phyloP scores from a whole-genome alignment of 495 filamentous ascomycete genomes.

The Penicillium herquei region DNA sequence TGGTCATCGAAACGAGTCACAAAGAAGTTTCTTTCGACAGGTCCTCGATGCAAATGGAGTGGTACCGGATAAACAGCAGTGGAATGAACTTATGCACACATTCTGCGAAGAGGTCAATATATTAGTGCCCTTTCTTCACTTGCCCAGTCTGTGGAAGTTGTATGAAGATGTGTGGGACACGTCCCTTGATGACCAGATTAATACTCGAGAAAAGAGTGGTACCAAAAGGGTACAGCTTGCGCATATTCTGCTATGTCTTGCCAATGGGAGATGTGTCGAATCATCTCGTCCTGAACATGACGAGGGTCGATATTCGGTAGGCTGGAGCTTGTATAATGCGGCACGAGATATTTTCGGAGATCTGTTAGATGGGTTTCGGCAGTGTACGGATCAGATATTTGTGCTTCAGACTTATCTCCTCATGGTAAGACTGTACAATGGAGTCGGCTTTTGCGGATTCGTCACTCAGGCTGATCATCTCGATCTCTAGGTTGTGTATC shows the following conservation, averaged over 20 bases:
- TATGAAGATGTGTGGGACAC: conserved; percentile 14
- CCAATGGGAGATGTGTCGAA: conserved; percentile 25
- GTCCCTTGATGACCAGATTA: background rate
- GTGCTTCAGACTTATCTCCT: conserved; percentile 24
- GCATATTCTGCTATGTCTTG: conserved; percentile 23
- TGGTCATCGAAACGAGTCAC: background rate
- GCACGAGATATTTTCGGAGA: conserved; percentile 25
- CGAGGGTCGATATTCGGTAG: conserved; percentile 22
- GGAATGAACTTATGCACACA: conserved; percentile 15
- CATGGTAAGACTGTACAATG: conserved; percentile 13
- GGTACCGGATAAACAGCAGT: conserved; percentile 10
- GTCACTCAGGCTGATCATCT: too few relatives aligned
- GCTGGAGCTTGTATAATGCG: conserved; percentile 28
- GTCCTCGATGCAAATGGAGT: conserved; percentile 11
- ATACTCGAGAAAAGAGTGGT: background rate
- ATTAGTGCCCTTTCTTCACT: conserved; percentile 26
- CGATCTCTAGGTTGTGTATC: conserved; percentile 20
- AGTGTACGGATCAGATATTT: conserved; percentile 19
- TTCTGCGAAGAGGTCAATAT: conserved; percentile 27
- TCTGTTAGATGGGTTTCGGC: conserved; percentile 17
- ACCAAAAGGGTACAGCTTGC: conserved; percentile 11
- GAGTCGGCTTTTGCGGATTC: too few relatives aligned
- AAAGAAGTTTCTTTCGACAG: conserved; percentile 1
- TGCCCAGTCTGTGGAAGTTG: conserved; percentile 13
- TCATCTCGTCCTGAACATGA: conserved; percentile 14